Evolutionary conservation across 495 filamentous ascomycete species (phyloP), one percentile per base, ranked within the genome.

Genomic region (Hyaloscypha bicolor): DNA sequence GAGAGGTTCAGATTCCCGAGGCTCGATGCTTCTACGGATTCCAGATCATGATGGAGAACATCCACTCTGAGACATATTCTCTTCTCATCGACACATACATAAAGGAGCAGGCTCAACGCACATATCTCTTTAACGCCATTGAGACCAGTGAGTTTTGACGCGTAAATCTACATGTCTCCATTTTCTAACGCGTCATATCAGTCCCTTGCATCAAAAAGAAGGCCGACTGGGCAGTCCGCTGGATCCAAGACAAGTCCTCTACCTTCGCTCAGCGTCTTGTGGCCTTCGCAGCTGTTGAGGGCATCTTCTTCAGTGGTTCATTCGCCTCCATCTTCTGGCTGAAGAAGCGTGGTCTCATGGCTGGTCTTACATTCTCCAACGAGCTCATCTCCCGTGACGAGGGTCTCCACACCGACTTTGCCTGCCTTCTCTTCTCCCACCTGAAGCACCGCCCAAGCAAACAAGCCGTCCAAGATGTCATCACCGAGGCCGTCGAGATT

Each of bases 21-120:
- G 95, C 95, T 64, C 93, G 95, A 77, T 98, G 95, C 89, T 99
- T 99, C 88, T 99, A 99, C 78, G 95, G 95, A 71, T 99, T 99
- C 87, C 95, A 99, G 83, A 99, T 99, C 84, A 99, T 99, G 95
- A 98, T 99, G 92, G 95, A 99, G 88, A 99, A 99, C 83, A 97
- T 99, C 75, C 95, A 99, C 87, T 96, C 95, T 32, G 95, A 99
- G 82, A 99, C 95, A 57, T 99, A 99, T 87, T 97, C 94, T 39
- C 88, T 99, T 16, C 89, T 99, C 72, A 99, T 99, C 78, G 95
- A 99, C 76, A 99, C 96, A 68, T 99, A 99, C 82, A 96, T 99
- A 85, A 97, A 96, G 85, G 95, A 99, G 84, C 92, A 93, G 65
- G 91, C 92, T 79, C 95, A 99, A 83, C 91, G 94, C 64, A 91